Evolutionary conservation across 495 filamentous ascomycete species (phyloP).

Genomic region (Tuber indicum): DNA sequence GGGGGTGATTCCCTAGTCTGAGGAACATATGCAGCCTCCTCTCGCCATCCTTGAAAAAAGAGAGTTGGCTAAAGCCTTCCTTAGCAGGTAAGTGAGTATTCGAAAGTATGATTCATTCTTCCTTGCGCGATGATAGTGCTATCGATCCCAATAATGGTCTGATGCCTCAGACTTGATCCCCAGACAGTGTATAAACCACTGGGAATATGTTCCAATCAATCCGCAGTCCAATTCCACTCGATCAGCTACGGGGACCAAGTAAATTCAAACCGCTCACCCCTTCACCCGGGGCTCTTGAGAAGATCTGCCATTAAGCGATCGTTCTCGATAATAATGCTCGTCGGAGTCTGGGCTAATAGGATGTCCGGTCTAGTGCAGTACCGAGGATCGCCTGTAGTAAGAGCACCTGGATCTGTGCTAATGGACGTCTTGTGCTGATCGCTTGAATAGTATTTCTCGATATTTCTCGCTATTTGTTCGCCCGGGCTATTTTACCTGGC

Average conservation of each 20-base stretch:
- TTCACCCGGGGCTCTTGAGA: slow-evolving; percentile 46
- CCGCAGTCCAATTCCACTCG: slow-evolving; percentile 50
- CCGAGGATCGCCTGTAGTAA: slow-evolving; percentile 9
- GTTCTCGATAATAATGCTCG: slow-evolving; percentile 46
- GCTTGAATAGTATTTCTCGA: background rate
- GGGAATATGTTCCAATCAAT: slow-evolving; percentile 55
- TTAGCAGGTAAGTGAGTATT: slow-evolving; percentile 51
- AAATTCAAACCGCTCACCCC: slow-evolving; percentile 48
- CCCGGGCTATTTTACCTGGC: slow-evolving; percentile 16
- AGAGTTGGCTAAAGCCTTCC: slow-evolving; percentile 53
- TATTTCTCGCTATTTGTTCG: slow-evolving; percentile 6
- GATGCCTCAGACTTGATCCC: slow-evolving; percentile 45
- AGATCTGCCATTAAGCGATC: slow-evolving; percentile 48
- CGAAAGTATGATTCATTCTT: slow-evolving; percentile 50
- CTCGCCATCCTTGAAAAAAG: slow-evolving; percentile 52
- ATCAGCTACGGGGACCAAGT: slow-evolving; percentile 47
- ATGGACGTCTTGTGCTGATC: background rate
- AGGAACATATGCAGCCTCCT: slow-evolving; percentile 54
- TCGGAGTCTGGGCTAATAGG: slow-evolving; percentile 25
- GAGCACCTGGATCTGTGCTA: too few relatives aligned
- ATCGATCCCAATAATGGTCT: slow-evolving; percentile 50
- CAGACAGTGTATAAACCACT: slow-evolving; percentile 52
- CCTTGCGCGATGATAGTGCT: slow-evolving; percentile 48
- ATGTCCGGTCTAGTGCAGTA: background rate
- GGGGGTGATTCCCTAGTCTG: slow-evolving; percentile 49